Evolutionary conservation across 805 yeast species (phyloP), one percentile per base, ranked within the genome.

Genomic region (Suhomyces pyralidae): DNA sequence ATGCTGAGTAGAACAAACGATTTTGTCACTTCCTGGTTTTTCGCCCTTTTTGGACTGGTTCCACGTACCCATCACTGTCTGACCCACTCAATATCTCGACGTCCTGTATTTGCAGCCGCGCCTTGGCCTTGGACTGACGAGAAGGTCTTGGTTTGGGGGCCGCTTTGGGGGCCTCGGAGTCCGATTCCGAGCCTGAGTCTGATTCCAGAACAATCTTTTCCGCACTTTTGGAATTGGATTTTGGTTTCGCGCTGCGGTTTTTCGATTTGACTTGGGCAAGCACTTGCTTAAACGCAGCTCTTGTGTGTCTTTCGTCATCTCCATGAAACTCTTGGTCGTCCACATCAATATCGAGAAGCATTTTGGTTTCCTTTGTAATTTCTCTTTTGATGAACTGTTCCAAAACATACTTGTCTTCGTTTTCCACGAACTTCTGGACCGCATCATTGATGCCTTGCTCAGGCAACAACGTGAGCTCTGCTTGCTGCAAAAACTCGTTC

Each of bases 371-470:
- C 30, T 73, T 77, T 8, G 68, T 71, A 45, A 85, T 70, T 58
- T 86, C 90, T 24, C 68, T 65, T 44, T 81, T 81, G 22, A 88
- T 79, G 59, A 81, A 86, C n/a, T 77, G 80, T 42, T 81, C 82
- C 48, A 93, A 70, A 0, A 92, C 83, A 34, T 75, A 71, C 62
- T 86, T 88, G 65, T 92, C 97, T 54, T 91, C 97, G 58, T 88
- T 90, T 44, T 86, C 90, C 3, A 94, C 84, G 64, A 83, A 87
- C 51, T 78, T 79, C 50, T 81, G 79, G 1, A 94, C 81, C 0
- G 96, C 93, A 32, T 84, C 82, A 47, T 83, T 82, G 65, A 92
- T 78, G 0, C 94, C 96, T 9, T 74, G 68, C 57, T 88, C 93
- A 0, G 90, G 88, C n/a, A 93, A 67, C 44, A 93, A 68, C 3